These are phyloP conservation scores for Gymnopus androsaceus DNA, from an alignment of 1,284 basidiomycete genomes.

Conservation along the genomic window DNA sequence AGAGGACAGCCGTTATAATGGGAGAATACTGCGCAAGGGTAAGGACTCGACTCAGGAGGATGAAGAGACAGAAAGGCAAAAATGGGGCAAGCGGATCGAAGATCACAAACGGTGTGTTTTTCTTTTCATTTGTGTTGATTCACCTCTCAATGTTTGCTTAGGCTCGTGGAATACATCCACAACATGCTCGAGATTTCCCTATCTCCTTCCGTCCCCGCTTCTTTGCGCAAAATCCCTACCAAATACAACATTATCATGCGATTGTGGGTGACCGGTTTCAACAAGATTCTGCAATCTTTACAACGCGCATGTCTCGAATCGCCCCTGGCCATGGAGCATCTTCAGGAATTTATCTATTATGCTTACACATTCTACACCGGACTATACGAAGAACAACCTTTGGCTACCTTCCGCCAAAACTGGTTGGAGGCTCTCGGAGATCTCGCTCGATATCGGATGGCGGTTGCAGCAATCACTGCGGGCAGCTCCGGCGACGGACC, in stretches of 20 bases:
- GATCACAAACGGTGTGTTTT: slow-evolving; percentile 70
- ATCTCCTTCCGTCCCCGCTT: slow-evolving; percentile 84
- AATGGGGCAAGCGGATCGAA: slow-evolving; percentile 63
- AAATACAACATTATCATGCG: slow-evolving; percentile 95
- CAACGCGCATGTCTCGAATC: slow-evolving; percentile 76
- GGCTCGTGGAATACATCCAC: slow-evolving; percentile 88
- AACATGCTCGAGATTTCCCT: slow-evolving; percentile 86
- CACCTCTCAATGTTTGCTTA: not conserved
- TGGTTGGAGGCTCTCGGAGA: slow-evolving; percentile 98
- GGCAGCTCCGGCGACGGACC: slow-evolving; percentile 37
- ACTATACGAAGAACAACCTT: slow-evolving; percentile 80
- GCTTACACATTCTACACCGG: slow-evolving; percentile 94
- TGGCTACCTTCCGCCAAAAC: slow-evolving; percentile 72
- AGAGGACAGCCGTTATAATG: slow-evolving; percentile 38
- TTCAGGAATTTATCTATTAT: slow-evolving; percentile 92
- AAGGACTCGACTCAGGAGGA: slow-evolving; percentile 42
- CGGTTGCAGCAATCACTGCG: slow-evolving; percentile 76
- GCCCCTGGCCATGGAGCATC: slow-evolving; percentile 67
- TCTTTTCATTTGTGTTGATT: slow-evolving; percentile 4
- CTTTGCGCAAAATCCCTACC: slow-evolving; percentile 84
- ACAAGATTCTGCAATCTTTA: slow-evolving; percentile 87
- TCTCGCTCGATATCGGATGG: slow-evolving; percentile 93
- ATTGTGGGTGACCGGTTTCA: slow-evolving; percentile 91
- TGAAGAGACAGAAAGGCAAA: slow-evolving; percentile 63
- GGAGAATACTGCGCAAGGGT: slow-evolving; percentile 57